Conservation (phyloP, 2,329 filamentous ascomycete species). For the Aspergillus unguis region DNA sequence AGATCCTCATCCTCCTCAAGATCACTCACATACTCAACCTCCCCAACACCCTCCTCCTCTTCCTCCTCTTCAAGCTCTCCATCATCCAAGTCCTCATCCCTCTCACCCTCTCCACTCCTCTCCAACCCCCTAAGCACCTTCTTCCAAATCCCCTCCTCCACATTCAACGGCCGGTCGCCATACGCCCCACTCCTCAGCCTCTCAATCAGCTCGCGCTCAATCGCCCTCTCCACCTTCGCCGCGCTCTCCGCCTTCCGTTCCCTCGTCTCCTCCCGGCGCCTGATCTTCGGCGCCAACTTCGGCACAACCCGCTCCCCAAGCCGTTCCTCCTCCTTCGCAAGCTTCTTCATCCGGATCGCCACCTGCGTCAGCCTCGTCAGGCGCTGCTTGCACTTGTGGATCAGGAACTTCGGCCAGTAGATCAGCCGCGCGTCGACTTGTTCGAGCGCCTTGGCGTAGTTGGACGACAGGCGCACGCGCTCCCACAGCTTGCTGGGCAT, state of each 20-base stretch:
- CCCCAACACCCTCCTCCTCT: conserved; percentile 68
- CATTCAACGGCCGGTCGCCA: conserved; percentile 89
- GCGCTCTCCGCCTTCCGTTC: conserved; percentile 75
- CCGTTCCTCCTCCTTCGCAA: conserved; percentile 84
- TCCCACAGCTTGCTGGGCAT: conserved; percentile 93
- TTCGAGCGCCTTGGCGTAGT: conserved; percentile 84
- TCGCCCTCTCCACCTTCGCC: conserved; percentile 91
- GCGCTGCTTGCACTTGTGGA: conserved; percentile 95
- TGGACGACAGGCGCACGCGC: conserved; percentile 80
- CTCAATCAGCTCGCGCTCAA: conserved; percentile 92
- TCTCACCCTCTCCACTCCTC: conserved; percentile 73
- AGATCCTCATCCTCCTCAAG: conserved; percentile 78
- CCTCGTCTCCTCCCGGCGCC: conserved; percentile 68
- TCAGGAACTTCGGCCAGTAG: conserved; percentile 91
- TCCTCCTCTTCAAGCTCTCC: conserved; percentile 73
- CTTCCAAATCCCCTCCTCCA: conserved; percentile 94
- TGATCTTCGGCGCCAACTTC: conserved; percentile 86
- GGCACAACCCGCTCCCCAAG: conserved; percentile 85
- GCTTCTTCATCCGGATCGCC: conserved; percentile 68
- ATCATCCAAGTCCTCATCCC: conserved; percentile 85
- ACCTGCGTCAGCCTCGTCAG: conserved; percentile 91
- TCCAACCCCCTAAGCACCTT: conserved; percentile 91
- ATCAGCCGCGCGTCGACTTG: conserved; percentile 82
- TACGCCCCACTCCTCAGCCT: conserved; percentile 88
- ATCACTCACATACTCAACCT: conserved; percentile 92